phyloP scores from a whole-genome alignment of 352 stramenopile genomes.

The Phytopythium litorale region DNA sequence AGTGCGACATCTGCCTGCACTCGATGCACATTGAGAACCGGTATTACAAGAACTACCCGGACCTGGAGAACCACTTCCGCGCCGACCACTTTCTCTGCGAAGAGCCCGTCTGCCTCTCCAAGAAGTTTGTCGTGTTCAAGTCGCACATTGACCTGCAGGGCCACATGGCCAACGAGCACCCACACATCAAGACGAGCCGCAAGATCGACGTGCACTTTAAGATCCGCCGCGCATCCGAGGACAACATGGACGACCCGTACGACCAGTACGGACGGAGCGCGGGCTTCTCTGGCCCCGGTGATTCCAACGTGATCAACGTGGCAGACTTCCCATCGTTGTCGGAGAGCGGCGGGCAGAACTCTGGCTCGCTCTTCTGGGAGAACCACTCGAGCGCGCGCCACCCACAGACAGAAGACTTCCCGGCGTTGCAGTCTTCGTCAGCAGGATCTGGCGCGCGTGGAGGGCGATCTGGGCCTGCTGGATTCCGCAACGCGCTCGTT shows the following conservation, averaged over 20 bases:
- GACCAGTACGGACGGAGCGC: conserved; percentile 49
- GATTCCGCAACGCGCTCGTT: conserved; percentile 69
- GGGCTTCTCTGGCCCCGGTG: conserved; percentile 11
- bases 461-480: conserved; percentile 8
- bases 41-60: conserved; percentile 91
- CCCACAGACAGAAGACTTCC: conserved; percentile 66
- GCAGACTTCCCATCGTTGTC: conserved; percentile 82
- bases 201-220: conserved; percentile 89
- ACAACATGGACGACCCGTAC: conserved; percentile 37
- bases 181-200: conserved; percentile 78
- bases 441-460: conserved; percentile 8
- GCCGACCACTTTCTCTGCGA: conserved; percentile 88
- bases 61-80: conserved; percentile 90
- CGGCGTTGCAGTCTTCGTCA: conserved; percentile 30
- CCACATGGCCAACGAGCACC: conserved; percentile 80
- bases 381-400: conserved; percentile 41
- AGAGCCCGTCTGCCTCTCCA: conserved; percentile 68
- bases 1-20: conserved; percentile 88
- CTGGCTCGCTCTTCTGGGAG: conserved; percentile 60
- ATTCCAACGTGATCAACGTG: conserved; percentile 68
- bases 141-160: conserved; percentile 82
- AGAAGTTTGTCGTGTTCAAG: conserved; percentile 91
- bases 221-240: conserved; percentile 48
- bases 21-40: conserved; percentile 76
- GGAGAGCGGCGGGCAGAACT: conserved; percentile 13